These are phyloP conservation scores for Scorias spongiosa DNA, from an alignment of 2,329 filamentous ascomycete species.

Conservation along the genomic window DNA sequence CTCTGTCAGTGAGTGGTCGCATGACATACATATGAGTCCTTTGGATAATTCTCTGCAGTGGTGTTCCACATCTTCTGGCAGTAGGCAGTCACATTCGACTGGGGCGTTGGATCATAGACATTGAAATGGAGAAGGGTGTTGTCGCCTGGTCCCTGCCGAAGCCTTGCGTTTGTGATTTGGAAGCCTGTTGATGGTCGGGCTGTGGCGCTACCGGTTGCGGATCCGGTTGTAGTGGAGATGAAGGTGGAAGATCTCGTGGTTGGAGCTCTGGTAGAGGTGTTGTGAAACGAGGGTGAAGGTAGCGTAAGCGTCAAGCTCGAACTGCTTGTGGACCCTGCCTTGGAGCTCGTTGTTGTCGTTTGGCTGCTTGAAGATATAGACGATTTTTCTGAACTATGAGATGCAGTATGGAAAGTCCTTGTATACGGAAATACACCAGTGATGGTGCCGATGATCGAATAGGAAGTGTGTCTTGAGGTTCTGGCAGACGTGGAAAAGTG, in stretches of 20 bases:
- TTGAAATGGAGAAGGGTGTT: conserved; percentile 12
- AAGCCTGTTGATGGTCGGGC: neutral
- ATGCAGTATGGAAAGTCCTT: too few relatives aligned
- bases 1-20: neutral
- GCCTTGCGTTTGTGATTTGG: neutral
- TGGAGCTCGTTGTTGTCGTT: too few relatives aligned
- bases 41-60: conserved; percentile 8
- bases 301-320: neutral
- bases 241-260: neutral
- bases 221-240: neutral
- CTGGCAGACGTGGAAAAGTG: too few relatives aligned
- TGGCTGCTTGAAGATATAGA: too few relatives aligned
- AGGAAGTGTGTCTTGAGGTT: too few relatives aligned
- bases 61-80: conserved; percentile 13
- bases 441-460: too few relatives aligned
- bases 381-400: too few relatives aligned
- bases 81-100: conserved; percentile 10
- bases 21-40: conserved; percentile 8
- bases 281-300: neutral
- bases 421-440: too few relatives aligned
- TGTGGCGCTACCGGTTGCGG: neutral
- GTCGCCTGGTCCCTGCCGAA: neutral
- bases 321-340: too few relatives aligned
- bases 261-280: neutral
- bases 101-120: conserved; percentile 16